These are phyloP conservation scores for Suhomyces kunorum DNA, from an alignment of 1,139 yeast species.

Conservation along the genomic window DNA sequence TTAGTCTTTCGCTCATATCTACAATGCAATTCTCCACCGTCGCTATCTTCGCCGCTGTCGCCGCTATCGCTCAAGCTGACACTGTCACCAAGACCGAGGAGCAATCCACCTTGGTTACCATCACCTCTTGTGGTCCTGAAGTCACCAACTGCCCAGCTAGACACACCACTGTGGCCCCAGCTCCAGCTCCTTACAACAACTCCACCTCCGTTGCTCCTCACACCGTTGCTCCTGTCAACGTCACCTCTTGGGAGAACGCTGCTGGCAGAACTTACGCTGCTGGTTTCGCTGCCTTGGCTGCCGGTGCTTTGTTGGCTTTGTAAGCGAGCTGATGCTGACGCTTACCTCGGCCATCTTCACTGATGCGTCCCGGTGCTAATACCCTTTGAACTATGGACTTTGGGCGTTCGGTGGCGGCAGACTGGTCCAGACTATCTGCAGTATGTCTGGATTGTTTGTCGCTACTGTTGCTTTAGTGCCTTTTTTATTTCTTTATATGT, in stretches of 20 bases:
- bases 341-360: slow-evolving; percentile 4
- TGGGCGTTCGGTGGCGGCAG: not conserved
- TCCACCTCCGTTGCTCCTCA: slow-evolving; percentile 22
- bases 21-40: slow-evolving; percentile 50
- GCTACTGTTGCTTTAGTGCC: slow-evolving; percentile 2
- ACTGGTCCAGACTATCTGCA: slow-evolving; percentile 4
- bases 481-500: slow-evolving; percentile 12
- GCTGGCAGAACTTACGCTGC: slow-evolving; percentile 32
- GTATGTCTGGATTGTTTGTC: not conserved
- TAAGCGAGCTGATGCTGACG: slow-evolving; percentile 25
- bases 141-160: slow-evolving; percentile 46
- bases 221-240: slow-evolving; percentile 33
- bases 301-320: slow-evolving; percentile 55
- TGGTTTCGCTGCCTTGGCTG: slow-evolving; percentile 53
- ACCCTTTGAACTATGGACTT: slow-evolving; percentile 4
- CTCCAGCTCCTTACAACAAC: slow-evolving; percentile 30
- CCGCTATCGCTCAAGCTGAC: slow-evolving; percentile 37
- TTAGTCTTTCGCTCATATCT: slow-evolving; percentile 31
- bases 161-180: slow-evolving; percentile 20
- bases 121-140: slow-evolving; percentile 44
- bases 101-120: slow-evolving; percentile 38
- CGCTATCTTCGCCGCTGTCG: slow-evolving; percentile 47
- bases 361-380: slow-evolving; percentile 8
- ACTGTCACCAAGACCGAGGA: slow-evolving; percentile 36
- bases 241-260: slow-evolving; percentile 41